Evolutionary conservation across 805 yeast species (phyloP).

Genomic region (Wickerhamiella azyma): DNA sequence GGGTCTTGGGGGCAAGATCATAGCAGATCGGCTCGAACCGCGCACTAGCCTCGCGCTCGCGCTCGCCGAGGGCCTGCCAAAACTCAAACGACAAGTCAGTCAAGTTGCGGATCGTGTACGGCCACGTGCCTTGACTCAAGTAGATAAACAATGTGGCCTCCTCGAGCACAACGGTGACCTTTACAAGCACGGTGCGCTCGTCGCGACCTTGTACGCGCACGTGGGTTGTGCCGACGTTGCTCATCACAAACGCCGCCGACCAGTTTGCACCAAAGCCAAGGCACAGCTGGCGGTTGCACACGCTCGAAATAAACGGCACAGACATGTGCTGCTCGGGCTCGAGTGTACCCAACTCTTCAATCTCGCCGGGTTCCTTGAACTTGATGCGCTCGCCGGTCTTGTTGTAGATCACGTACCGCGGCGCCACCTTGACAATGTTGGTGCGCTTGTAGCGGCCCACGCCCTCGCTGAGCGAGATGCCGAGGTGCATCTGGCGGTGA

Average conservation of each 20-base stretch:
- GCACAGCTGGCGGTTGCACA: conserved; percentile 18
- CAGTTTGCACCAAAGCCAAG: conserved; percentile 35
- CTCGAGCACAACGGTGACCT: conserved; percentile 64
- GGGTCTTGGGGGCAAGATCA: conserved; percentile 73
- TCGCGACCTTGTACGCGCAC: conserved; percentile 52
- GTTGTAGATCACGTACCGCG: conserved; percentile 68
- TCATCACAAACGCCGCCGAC: conserved; percentile 80
- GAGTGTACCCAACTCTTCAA: conserved; percentile 22
- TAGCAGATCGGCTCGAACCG: conserved; percentile 70
- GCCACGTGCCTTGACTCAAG: conserved; percentile 58
- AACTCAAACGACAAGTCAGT: conserved; percentile 76
- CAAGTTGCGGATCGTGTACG: conserved; percentile 80
- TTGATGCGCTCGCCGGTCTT: conserved; percentile 39
- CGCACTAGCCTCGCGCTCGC: conserved; percentile 14
- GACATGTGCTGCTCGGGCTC: conserved; percentile 39
- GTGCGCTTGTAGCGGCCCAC: conserved; percentile 67
- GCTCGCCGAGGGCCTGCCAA: conserved; percentile 72
- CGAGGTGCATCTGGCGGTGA: conserved; percentile 52
- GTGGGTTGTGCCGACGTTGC: conserved; percentile 71
- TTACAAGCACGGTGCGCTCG: conserved; percentile 46
- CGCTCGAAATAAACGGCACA: conserved; percentile 38
- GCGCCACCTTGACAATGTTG: conserved; percentile 66
- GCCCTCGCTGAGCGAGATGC: conserved; percentile 56
- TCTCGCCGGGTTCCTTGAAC: conserved; percentile 20
- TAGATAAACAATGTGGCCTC: conserved; percentile 70